phyloP scores from a whole-genome alignment of 2,329 filamentous ascomycete genomes.

The Colletotrichum higginsianum region DNA sequence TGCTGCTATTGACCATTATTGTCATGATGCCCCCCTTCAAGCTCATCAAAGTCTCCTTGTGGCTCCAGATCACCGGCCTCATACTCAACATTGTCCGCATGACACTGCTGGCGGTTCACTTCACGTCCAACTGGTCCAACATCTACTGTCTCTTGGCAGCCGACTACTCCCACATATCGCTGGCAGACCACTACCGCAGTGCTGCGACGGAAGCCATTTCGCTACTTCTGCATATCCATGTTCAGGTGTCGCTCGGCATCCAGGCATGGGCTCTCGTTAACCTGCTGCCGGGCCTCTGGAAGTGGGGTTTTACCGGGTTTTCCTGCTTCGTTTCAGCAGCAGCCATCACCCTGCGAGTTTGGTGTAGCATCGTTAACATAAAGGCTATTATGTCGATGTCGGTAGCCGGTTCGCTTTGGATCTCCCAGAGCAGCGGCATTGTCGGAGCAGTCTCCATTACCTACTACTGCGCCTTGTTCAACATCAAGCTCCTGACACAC shows the following conservation, averaged over 20 bases:
- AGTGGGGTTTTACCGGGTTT: slow-evolving; percentile 48
- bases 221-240: slow-evolving; percentile 60
- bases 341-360: slow-evolving; percentile 51
- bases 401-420: slow-evolving; percentile 51
- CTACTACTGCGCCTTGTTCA: slow-evolving; percentile 72
- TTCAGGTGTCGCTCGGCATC: slow-evolving; percentile 64
- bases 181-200: slow-evolving; percentile 53
- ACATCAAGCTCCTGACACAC: slow-evolving; percentile 64
- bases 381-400: slow-evolving; percentile 47
- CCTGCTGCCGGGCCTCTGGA: slow-evolving; percentile 60
- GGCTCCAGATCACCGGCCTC: slow-evolving; percentile 76
- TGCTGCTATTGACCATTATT: slow-evolving; percentile 77
- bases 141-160: slow-evolving; percentile 72
- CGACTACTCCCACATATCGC: slow-evolving; percentile 67
- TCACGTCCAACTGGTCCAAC: slow-evolving; percentile 72
- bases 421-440: slow-evolving; percentile 55
- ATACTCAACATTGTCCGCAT: slow-evolving; percentile 72
- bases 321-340: slow-evolving; percentile 53
- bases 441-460: slow-evolving; percentile 59
- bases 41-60: slow-evolving; percentile 73
- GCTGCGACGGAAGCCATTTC: slow-evolving; percentile 59
- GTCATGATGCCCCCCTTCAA: slow-evolving; percentile 77
- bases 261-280: slow-evolving; percentile 68
- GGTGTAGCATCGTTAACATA: slow-evolving; percentile 55
- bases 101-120: slow-evolving; percentile 70